Evolutionary conservation across 441 rosid species (phyloP).

Genomic region (Pelargonium myrrhifolium): DNA sequence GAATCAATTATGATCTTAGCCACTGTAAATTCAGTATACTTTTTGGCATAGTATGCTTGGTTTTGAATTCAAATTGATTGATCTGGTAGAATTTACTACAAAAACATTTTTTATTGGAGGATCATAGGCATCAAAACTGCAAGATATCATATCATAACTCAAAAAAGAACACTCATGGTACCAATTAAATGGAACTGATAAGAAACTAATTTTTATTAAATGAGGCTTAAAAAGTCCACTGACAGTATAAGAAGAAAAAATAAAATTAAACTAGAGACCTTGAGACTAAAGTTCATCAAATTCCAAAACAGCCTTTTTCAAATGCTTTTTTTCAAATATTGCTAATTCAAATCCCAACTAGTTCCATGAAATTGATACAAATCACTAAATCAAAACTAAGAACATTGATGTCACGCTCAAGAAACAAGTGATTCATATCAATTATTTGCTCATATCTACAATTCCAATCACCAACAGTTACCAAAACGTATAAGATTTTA

Average conservation of each 20-base stretch:
- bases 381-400: not conserved
- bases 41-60: not conserved
- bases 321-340: not conserved
- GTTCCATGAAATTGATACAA: not conserved
- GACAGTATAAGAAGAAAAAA: not conserved
- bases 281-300: too few species aligned
- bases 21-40: not conserved
- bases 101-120: too few species aligned
- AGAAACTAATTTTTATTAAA: not conserved
- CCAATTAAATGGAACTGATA: not conserved
- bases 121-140: not conserved
- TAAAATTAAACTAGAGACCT: too few species aligned
- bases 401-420: not conserved
- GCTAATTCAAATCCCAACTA: not conserved
- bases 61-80: too few species aligned
- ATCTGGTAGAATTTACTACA: too few species aligned
- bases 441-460: not conserved
- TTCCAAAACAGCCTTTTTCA: not conserved
- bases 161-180: not conserved
- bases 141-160: not conserved
- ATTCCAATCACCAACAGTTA: slow-evolving; percentile 2
- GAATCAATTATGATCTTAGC: not conserved
- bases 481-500: not conserved
- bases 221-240: not conserved
- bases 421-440: not conserved